phyloP scores from a whole-genome alignment of 305 asterid genomes.

The Solanum hybrid region DNA sequence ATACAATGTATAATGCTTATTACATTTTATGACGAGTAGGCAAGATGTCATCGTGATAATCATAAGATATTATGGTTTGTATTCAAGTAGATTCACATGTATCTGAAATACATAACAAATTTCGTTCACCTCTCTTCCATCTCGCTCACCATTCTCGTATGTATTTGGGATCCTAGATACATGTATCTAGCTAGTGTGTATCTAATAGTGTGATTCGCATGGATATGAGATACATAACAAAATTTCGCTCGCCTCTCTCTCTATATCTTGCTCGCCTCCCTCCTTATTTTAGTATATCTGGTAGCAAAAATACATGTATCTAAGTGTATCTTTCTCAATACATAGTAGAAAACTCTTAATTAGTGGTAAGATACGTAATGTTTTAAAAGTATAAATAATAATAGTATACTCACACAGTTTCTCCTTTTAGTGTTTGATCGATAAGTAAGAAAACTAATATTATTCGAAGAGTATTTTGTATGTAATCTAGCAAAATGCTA shows the following conservation, averaged over 20 bases:
- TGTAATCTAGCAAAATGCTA: neutral
- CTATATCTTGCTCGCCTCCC: neutral
- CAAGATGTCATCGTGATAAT: neutral
- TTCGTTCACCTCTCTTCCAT: rapidly evolving
- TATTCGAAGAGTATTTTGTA: neutral
- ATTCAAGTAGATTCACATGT: neutral
- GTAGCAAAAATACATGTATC: neutral
- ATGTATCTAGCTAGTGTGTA: neutral
- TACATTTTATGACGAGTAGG: neutral
- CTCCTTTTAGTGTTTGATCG: neutral
- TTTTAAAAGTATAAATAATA: too few relatives aligned
- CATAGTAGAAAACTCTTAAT: too few relatives aligned
- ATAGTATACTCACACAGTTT: neutral
- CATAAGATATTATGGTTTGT: neutral
- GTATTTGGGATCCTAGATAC: rapidly evolving
- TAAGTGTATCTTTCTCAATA: neutral
- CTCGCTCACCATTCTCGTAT: too few relatives aligned
- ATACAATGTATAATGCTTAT: neutral
- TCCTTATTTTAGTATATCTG: too few relatives aligned
- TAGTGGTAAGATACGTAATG: neutral
- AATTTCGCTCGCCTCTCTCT: neutral
- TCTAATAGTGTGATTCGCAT: neutral
- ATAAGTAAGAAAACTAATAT: neutral
- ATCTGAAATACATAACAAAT: too few relatives aligned
- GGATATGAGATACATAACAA: too few relatives aligned